phyloP scores from a whole-genome alignment of 2,329 filamentous ascomycete genomes.

The Arachnopeziza araneosa region DNA sequence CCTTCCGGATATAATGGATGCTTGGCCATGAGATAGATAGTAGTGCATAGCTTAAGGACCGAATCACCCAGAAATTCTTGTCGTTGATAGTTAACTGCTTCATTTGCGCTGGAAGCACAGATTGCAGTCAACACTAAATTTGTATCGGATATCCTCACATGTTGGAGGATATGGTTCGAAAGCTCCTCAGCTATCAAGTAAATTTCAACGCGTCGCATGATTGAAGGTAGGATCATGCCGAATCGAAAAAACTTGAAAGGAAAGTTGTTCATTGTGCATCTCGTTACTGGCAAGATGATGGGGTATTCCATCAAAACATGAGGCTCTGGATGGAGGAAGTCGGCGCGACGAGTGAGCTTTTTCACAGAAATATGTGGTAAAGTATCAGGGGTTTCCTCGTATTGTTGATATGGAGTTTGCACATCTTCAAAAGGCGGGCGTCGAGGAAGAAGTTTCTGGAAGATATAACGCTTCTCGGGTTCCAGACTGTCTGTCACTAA shows the following conservation, averaged over 20 bases:
- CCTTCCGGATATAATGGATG: slow-evolving; percentile 63
- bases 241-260: slow-evolving; percentile 37
- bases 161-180: slow-evolving; percentile 45
- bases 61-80: slow-evolving; percentile 85
- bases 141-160: slow-evolving; percentile 48
- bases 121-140: slow-evolving; percentile 63
- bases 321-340: slow-evolving; percentile 47
- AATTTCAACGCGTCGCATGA: slow-evolving; percentile 64
- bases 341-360: slow-evolving; percentile 48
- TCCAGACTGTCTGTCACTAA: slow-evolving; percentile 18
- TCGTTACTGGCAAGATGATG: slow-evolving; percentile 39
- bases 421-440: slow-evolving; percentile 42
- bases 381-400: slow-evolving; percentile 38
- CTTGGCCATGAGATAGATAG: slow-evolving; percentile 55
- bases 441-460: slow-evolving; percentile 34
- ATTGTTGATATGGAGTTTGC: slow-evolving; percentile 33
- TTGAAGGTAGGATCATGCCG: slow-evolving; percentile 63
- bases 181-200: slow-evolving; percentile 58
- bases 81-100: slow-evolving; percentile 67
- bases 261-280: slow-evolving; percentile 46
- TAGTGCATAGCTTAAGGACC: slow-evolving; percentile 69
- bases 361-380: slow-evolving; percentile 44
- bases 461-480: slow-evolving; percentile 31
- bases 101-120: slow-evolving; percentile 55
- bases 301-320: slow-evolving; percentile 36